phyloP scores from a whole-genome alignment of 148 eudicot genomes.

The Rhododendron molle region DNA sequence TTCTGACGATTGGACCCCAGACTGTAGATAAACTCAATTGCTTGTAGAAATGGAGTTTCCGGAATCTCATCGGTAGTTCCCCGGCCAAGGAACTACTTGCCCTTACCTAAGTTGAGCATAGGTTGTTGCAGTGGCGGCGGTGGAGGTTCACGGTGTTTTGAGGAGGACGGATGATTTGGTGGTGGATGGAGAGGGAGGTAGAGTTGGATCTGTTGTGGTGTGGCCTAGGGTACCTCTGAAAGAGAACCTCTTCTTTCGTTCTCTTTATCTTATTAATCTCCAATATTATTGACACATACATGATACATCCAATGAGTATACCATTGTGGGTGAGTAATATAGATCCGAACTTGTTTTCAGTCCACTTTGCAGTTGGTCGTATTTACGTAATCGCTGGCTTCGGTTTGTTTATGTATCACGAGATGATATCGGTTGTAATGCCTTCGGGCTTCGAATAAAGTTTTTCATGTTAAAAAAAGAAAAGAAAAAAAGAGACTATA shows the following conservation, averaged over 20 bases:
- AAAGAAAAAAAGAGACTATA: background rate
- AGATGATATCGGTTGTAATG: background rate
- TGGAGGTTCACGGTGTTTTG: constrained; percentile 29
- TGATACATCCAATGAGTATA: background rate
- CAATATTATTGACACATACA: background rate
- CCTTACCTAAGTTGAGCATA: too few species aligned
- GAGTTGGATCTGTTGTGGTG: constrained; percentile 13
- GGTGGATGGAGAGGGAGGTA: constrained; percentile 22
- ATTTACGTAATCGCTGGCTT: background rate
- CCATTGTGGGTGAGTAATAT: background rate
- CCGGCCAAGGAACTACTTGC: too few species aligned
- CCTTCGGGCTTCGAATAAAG: background rate
- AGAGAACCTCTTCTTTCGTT: constrained; percentile 44
- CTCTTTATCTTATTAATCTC: background rate
- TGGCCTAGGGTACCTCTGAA: constrained; percentile 17
- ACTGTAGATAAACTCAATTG: too few species aligned
- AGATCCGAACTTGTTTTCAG: background rate
- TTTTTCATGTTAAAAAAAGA: background rate
- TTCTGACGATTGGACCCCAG: constrained; percentile 9
- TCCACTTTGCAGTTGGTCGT: background rate
- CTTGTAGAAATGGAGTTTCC: too few species aligned
- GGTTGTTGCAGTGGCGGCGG: constrained; percentile 21
- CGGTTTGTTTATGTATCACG: background rate
- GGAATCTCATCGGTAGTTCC: too few species aligned
- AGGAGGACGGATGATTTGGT: constrained; percentile 28